Percentiles rank a stretch among this genome's conserved stretches.
Evolutionary conservation across 768 basidiomycete genomes (phyloP).

Genomic region (Termitomyces sp.): DNA sequence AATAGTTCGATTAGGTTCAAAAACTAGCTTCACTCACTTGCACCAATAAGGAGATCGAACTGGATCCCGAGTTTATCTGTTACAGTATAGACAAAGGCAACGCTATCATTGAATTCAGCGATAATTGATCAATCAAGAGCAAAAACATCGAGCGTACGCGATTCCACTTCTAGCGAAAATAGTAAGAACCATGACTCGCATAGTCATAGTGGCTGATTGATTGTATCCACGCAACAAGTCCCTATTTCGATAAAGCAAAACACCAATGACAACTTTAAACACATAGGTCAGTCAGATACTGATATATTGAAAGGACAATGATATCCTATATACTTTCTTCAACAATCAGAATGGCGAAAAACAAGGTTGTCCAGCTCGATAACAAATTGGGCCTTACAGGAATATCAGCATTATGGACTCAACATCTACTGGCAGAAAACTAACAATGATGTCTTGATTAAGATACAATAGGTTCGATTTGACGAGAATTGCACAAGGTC

Average conservation of each 20-base stretch:
- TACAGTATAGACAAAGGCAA: conserved; percentile 23
- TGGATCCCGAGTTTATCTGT: conserved; percentile 21
- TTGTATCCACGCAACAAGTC: conserved; percentile 21
- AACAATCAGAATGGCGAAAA: conserved; percentile 19
- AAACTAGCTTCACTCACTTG: conserved; percentile 16
- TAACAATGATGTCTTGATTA: conserved; percentile 21
- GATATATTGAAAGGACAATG: not conserved
- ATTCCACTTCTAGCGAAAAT: conserved; percentile 18
- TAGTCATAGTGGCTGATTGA: conserved; percentile 26
- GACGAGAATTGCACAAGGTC: conserved; percentile 21
- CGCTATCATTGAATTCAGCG: conserved; percentile 13
- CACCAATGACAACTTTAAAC: conserved; percentile 20
- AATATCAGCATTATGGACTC: not conserved
- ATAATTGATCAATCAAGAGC: not conserved
- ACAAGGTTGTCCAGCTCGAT: conserved; percentile 22
- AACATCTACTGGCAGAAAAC: not conserved
- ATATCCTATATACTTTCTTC: conserved; percentile 23
- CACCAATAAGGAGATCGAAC: conserved; percentile 28
- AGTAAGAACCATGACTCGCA: conserved; percentile 27
- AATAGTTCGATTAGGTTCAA: not conserved
- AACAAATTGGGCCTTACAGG: conserved; percentile 25
- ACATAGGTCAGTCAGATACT: not conserved
- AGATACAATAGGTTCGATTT: conserved; percentile 29
- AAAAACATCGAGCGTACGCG: conserved; percentile 8
- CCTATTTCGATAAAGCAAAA: conserved; percentile 25